Evolutionary conservation across 345 rosid genomes (phyloP).

Genomic region (Citrus mangshanensis): DNA sequence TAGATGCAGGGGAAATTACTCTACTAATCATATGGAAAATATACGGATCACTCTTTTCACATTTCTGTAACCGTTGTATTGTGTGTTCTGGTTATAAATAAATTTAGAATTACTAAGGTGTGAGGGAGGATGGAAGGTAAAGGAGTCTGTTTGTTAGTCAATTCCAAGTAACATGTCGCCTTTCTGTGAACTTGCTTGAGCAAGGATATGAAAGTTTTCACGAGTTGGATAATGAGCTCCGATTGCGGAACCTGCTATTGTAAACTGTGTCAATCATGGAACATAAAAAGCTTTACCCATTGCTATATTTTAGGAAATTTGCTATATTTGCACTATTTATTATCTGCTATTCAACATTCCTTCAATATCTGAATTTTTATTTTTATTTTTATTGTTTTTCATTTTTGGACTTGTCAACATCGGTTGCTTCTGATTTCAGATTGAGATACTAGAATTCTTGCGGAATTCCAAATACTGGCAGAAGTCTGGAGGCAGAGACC

Average conservation of each 20-base stretch:
- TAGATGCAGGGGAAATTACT: neutral
- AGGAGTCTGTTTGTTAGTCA: neutral
- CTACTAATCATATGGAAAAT: neutral
- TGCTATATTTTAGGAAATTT: neutral
- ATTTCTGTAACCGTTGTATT: neutral
- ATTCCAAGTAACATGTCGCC: neutral
- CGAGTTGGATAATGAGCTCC: neutral
- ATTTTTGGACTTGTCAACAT: neutral
- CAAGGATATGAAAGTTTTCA: neutral
- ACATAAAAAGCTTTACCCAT: neutral
- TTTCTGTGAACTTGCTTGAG: neutral
- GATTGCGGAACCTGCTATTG: neutral
- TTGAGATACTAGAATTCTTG: slow-evolving; percentile 66
- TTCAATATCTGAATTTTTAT: neutral
- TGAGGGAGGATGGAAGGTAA: neutral
- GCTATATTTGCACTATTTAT: neutral
- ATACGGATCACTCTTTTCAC: neutral
- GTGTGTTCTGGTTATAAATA: neutral
- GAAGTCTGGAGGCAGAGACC: slow-evolving; percentile 92
- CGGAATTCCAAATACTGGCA: slow-evolving; percentile 78
- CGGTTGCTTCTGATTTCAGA: slow-evolving; percentile 46
- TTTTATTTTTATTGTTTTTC: too few relatives aligned
- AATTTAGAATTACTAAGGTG: neutral
- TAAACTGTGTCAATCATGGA: neutral
- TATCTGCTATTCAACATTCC: neutral